Evolutionary conservation across 768 basidiomycete genomes (phyloP), one percentile per base, ranked within the genome.

Genomic region (Coprinopsis marcescibilis): DNA sequence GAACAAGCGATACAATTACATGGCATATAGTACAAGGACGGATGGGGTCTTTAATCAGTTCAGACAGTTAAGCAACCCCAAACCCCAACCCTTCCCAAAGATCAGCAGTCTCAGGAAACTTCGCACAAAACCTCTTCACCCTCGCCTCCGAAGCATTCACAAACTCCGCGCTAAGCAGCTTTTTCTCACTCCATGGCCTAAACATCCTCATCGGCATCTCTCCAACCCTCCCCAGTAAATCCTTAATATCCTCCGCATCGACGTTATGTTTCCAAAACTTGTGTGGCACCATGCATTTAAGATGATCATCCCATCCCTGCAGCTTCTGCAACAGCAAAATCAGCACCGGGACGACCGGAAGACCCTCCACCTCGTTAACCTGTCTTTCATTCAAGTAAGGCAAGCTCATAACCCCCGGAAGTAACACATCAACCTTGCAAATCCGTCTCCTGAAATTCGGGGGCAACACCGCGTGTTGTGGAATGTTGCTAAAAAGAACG

Each of bases 341-440:
- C 14, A 43, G 23, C 25, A 26, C 26, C 12, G 42, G 42, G 4
- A 43, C 26, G 4, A 43, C 42, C n/a, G 42, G 42, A 14, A 43
- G 26, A 10, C 26, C 26, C 4, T 43, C 17, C 5, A 25, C 20
- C n/a, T 13, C n/a, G 42, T 25, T 27, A 10, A 43, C 20, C 13
- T 43, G 23, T 23, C 11, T 10, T 14, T 8, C 11, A n/a, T 23
- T 6, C 5, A 43, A 27, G 10, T 14, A 4, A 20, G 42, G 42
- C 3, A 43, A n/a, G 26, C 30, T 14, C 42, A 43, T 43, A 29
- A 43, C 19, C 4, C 48, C 48, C 8, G 48, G 48, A 6, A 49
- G 5, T 11, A 49, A 34, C 10, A 49, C 38, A 25, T 49, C 42
- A 32, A 49, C 42, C 30, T 44, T 49, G 42, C 48, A 49, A 4